These are phyloP conservation scores for Termitomyces titanicus DNA, from an alignment of 768 basidiomycete genomes.

Conservation along the genomic window DNA sequence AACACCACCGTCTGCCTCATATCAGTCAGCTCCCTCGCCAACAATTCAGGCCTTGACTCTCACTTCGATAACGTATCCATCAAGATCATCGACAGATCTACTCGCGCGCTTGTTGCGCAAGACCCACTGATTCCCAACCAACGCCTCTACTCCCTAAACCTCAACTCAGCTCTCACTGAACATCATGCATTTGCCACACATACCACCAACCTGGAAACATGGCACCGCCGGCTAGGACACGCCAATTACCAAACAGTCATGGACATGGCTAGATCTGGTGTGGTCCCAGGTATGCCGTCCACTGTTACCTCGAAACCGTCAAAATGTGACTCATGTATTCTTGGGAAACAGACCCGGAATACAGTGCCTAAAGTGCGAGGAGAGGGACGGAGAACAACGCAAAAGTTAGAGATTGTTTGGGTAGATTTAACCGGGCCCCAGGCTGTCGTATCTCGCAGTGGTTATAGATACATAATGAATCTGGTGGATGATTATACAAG, in stretches of 20 bases:
- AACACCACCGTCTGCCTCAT: slow-evolving; percentile 18
- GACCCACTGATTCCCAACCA: slow-evolving; percentile 9
- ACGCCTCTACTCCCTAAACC: not conserved
- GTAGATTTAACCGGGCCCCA: slow-evolving; percentile 1
- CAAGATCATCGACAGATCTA: slow-evolving; percentile 6
- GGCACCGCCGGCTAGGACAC: slow-evolving; percentile 26
- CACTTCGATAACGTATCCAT: not conserved
- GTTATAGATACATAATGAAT: not conserved
- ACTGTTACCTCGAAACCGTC: not conserved
- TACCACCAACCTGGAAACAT: slow-evolving; percentile 16
- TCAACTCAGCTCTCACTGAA: not conserved
- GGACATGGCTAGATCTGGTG: slow-evolving; percentile 16
- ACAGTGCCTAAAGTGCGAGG: slow-evolving; percentile 1
- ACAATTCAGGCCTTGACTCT: not conserved
- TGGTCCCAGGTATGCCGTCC: slow-evolving; percentile 7
- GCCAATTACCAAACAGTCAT: slow-evolving; percentile 20
- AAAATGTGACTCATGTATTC: slow-evolving; percentile 4
- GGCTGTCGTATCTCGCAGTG: not conserved
- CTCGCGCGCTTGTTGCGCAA: slow-evolving; percentile 10
- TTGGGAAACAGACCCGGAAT: slow-evolving; percentile 7
- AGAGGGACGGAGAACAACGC: not conserved
- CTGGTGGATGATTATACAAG: not conserved
- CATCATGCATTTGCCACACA: slow-evolving; percentile 15
- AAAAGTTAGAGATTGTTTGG: slow-evolving; percentile 4
- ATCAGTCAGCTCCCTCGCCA: slow-evolving; percentile 18